Evolutionary conservation across 805 yeast species (phyloP).

Genomic region (Candida tallmaniae): DNA sequence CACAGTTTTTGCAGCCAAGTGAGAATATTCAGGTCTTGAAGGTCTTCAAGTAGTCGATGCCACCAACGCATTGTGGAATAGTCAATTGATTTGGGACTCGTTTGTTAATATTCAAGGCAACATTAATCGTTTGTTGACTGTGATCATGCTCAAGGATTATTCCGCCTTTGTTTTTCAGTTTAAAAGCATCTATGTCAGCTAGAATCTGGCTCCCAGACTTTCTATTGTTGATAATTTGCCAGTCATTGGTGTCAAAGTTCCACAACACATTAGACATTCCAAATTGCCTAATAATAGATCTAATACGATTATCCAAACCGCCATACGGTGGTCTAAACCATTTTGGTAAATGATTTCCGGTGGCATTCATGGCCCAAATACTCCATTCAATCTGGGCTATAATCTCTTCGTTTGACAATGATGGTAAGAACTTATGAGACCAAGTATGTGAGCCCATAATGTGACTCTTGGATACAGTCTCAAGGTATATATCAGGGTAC

Average conservation of each 20-base stretch:
- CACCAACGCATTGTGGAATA: conserved; percentile 73
- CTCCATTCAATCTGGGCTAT: conserved; percentile 93
- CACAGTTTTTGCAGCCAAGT: too few species aligned
- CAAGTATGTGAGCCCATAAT: conserved; percentile 86
- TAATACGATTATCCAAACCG: conserved; percentile 82
- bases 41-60: conserved; percentile 54
- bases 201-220: conserved; percentile 51
- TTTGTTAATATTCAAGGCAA: conserved; percentile 53
- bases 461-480: conserved; percentile 61
- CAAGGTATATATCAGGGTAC: conserved; percentile 66
- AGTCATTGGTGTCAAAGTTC: conserved; percentile 90
- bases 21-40: too few species aligned
- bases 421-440: conserved; percentile 84
- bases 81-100: conserved; percentile 67
- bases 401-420: conserved; percentile 71
- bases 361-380: conserved; percentile 97
- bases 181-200: conserved; percentile 54
- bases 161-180: conserved; percentile 39
- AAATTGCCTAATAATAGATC: conserved; percentile 74
- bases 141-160: conserved; percentile 87
- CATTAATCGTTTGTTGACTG: conserved; percentile 57
- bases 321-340: conserved; percentile 98
- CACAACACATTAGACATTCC: conserved; percentile 87
- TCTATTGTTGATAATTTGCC: conserved; percentile 57
- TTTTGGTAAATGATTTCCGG: conserved; percentile 79